Evolutionary conservation across 129 eudicot genomes (phyloP), one percentile per base, ranked within the genome.

Genomic region (Tagetes patula): DNA sequence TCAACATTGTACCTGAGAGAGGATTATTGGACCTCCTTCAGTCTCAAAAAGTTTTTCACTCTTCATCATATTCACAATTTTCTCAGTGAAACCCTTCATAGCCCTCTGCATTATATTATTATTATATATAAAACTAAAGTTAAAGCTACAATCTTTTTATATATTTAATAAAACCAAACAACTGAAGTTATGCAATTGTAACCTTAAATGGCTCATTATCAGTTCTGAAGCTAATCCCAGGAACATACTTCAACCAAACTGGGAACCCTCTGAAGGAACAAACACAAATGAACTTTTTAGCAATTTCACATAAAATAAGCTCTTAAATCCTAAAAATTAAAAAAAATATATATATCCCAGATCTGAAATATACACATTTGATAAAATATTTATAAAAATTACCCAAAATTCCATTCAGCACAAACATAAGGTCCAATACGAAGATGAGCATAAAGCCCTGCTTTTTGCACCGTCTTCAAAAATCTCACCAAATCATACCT

Each of bases 331-430:
- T 49, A 70, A 20, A 40, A 40, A 64, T 32, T 13, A 64, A n/a
- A 38, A 64, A n/a, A 38, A 39, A 70, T 13, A 62, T n/a, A n/a
- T n/a, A n/a, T n/a, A 70, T 34, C 6, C 72, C 43, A 81, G 76
- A 69, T 69, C 80, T 70, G 73, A 53, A 14, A 42, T 48, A 53
- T 50, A 8, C 27, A 67, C 71, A 42, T 8, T 8, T 42, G 36
- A 11, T 4, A 61, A 31, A 11, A 13, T 11, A 61, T 34, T 43
- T 61, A 11, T 58, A 54, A 2, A 65, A 13, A 64, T 56, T 88
- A 91, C 97, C 97, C 97, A 76, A 86, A 91, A 42, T 91, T 91
- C 97, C 97, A 88, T 52, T 91, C 97, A 50, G 96, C 97, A 76
- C 97, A 91, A 79, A 88, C 88, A 69, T 78, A 91, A 14, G 97